phyloP scores from a whole-genome alignment of 2,329 filamentous ascomycete genomes.

The Aspergillaceae sp. region DNA sequence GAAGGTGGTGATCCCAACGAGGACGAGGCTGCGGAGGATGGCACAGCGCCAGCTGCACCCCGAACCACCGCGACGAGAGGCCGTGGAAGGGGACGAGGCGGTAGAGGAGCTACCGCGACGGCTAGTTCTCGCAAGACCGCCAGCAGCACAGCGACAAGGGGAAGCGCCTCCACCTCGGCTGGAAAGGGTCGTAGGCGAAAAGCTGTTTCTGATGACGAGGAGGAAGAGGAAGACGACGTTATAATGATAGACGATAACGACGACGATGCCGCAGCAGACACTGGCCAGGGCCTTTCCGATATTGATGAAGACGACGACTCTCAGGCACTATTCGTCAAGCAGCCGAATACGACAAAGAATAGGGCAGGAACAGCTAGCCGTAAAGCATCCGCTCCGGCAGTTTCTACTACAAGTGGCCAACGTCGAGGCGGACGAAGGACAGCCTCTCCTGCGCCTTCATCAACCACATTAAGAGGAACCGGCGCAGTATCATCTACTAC shows the following conservation, averaged over 20 bases:
- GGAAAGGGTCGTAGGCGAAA: constrained; percentile 21
- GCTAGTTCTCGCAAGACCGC: constrained; percentile 30
- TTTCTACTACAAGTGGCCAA: constrained; percentile 13
- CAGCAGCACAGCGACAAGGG: constrained; percentile 21
- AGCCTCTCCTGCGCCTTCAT: constrained; percentile 26
- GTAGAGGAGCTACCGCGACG: constrained; percentile 35
- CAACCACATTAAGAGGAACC: constrained; percentile 21
- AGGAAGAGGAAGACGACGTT: constrained; percentile 30
- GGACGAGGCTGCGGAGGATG: constrained; percentile 41
- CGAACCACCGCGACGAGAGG: constrained; percentile 36
- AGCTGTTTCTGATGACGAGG: constrained; percentile 30
- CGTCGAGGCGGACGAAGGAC: constrained; percentile 19
- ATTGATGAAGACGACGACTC: constrained; percentile 27
- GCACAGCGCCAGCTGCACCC: constrained; percentile 23
- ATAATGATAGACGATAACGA: constrained; percentile 31
- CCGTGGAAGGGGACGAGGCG: constrained; percentile 39
- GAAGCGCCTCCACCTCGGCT: constrained; percentile 11
- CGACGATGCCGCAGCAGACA: constrained; percentile 11
- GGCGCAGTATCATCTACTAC: constrained; percentile 1
- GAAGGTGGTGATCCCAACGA: constrained; percentile 41
- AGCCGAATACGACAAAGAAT: constrained; percentile 18
- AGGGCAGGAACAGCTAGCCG: constrained; percentile 3
- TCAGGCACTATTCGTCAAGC: constrained; percentile 36
- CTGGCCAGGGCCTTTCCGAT: constrained; percentile 20
- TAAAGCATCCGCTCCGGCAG: constrained; percentile 11